Base-by-base conservation (phyloP, 345 rosid species). In the Raphanus raphanistrum region DNA sequence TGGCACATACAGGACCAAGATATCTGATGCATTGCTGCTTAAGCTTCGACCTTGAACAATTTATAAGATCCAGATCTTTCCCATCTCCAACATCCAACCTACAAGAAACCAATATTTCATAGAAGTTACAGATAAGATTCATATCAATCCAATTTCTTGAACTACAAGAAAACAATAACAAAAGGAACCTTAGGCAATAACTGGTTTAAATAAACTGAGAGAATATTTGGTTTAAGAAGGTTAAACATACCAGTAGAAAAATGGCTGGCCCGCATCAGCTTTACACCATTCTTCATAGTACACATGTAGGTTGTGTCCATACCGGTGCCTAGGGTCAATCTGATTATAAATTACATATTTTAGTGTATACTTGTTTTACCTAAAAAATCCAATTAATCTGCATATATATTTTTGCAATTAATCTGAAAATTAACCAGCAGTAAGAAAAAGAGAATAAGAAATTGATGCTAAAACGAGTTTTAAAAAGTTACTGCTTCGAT, bases 61-160 rank as follows among this genome's bases (percentile, higher is more conserved):
- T 85, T 52, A 83, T 80, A 70, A 90, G 91, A 62, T 89, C 90
- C 61, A 90, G 69, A 38, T 88, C 92, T 83, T 87, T 92, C 21
- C 98, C 97, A 76, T 86, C 88, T 71, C 98, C 98, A 48, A 90
- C 13, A 77, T 94, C 98, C 85, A 94, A 82, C 98, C 98, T 94
- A 80, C 59, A 74, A 17, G 48, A 17, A 17, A 11, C n/a, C 70
- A 0, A 29, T 17, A 31, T 41, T 11, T 65, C 4, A 32, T 66
- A 58, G 59, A 41, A 66, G 50, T 71, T 52, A 57, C 1, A 32
- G 5, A 32, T 2, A 32, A 66, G 11, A 78, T 21, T 3, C 28
- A 29, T 6, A 72, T 12, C 8, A 17, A 38, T 48, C 41, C 16
- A 32, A 11, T 25, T 67, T 57, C 76, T 70, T 70, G 63, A 59